A percentile compares a stretch with the other conserved stretches of the same genome.
phyloP scores from a whole-genome alignment of 495 filamentous ascomycete genomes.

The Xylaria grammica region DNA sequence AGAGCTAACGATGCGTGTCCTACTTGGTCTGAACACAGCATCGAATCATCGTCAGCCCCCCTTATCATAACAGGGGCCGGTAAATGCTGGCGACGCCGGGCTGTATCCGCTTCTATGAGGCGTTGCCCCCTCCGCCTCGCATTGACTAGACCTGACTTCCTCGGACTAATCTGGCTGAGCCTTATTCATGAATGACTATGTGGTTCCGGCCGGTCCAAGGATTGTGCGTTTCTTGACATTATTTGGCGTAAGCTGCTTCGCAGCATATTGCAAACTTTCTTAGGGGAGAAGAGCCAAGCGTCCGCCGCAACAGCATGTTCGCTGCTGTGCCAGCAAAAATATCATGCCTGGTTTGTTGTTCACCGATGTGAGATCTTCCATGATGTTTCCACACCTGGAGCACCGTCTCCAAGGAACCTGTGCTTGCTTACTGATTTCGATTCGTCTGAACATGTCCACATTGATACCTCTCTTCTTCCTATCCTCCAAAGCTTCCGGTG shows the following conservation, averaged over 20 bases:
- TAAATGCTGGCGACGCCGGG: background rate
- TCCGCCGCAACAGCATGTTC: slow-evolving; percentile 58
- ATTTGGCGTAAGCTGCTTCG: background rate
- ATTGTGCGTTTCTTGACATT: background rate
- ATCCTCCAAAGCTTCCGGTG: slow-evolving; percentile 31
- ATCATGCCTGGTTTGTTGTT: slow-evolving; percentile 46
- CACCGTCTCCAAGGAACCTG: slow-evolving; percentile 58
- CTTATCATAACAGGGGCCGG: background rate
- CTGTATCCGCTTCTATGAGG: no score
- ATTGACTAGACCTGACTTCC: no score
- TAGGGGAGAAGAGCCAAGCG: slow-evolving; percentile 49
- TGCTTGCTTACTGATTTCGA: slow-evolving; percentile 26
- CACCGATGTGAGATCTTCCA: slow-evolving; percentile 61
- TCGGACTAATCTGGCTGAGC: background rate
- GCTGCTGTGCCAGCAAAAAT: slow-evolving; percentile 59
- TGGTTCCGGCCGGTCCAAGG: background rate
- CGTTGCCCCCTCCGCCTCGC: no score
- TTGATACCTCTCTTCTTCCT: slow-evolving; percentile 32
- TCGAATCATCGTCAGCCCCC: background rate
- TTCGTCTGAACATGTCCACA: slow-evolving; percentile 51
- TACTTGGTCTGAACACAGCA: background rate
- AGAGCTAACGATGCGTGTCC: no score
- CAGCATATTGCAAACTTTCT: slow-evolving; percentile 3
- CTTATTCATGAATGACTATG: background rate
- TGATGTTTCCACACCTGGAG: slow-evolving; percentile 64